These are phyloP conservation scores for Rubia yunnanensis DNA, from an alignment of 257 asterid species.

Conservation along the genomic window DNA sequence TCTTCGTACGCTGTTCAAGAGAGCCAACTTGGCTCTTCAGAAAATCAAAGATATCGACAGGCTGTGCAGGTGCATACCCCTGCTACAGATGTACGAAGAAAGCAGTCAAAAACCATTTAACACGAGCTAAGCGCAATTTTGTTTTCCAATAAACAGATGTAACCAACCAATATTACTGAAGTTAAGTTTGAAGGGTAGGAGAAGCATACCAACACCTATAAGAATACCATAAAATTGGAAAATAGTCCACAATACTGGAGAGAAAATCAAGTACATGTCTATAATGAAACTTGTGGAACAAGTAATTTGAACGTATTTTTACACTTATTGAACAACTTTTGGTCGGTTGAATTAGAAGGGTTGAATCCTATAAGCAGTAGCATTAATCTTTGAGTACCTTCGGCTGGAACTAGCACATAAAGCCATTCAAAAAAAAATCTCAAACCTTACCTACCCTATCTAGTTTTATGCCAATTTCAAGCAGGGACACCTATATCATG, in stretches of 20 bases:
- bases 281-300: too few relatives aligned
- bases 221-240: background rate
- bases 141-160: too few relatives aligned
- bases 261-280: too few relatives aligned
- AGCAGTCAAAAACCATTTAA: constrained; percentile 1
- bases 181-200: background rate
- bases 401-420: background rate
- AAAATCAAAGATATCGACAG: constrained; percentile 40
- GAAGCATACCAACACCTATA: background rate
- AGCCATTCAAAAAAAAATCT: background rate
- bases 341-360: background rate
- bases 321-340: background rate
- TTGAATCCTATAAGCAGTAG: background rate
- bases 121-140: background rate
- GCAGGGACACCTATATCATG: too few relatives aligned
- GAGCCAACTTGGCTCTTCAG: constrained; percentile 25
- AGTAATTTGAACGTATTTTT: background rate
- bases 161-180: background rate
- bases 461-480: background rate
- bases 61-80: constrained; percentile 56
- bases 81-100: constrained; percentile 22
- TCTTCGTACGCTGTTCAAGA: constrained; percentile 19
- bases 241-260: background rate
- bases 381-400: background rate
- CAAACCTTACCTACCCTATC: background rate